These are phyloP conservation scores for Zoysia japonica DNA, from an alignment of 176 grass and related monocot species.

Conservation along the genomic window DNA sequence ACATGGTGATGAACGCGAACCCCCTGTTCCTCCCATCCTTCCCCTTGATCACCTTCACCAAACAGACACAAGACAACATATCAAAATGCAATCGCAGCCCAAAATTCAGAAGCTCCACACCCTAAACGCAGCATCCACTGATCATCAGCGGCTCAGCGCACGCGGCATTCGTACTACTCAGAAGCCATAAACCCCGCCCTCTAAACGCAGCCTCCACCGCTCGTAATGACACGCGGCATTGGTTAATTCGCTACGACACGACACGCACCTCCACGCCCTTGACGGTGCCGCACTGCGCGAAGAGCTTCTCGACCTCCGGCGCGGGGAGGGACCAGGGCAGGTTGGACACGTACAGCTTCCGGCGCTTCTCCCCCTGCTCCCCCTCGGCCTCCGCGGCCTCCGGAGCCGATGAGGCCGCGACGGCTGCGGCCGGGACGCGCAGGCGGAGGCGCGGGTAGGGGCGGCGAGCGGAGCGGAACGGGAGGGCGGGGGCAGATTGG, in stretches of 20 bases:
- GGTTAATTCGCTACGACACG: background rate
- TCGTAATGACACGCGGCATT: background rate
- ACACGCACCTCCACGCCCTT: conserved; percentile 61
- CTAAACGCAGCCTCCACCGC: background rate
- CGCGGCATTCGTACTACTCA: background rate
- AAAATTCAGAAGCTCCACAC: background rate
- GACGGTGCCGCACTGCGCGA: conserved; percentile 57
- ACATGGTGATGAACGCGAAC: conserved; percentile 63
- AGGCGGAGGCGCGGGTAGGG: conserved; percentile 17
- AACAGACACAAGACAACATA: background rate
- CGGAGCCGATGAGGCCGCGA: conserved; percentile 4
- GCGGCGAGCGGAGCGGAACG: conserved; percentile 19
- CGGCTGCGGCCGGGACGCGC: background rate
- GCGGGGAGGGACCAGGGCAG: conserved; percentile 53
- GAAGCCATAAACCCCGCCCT: background rate
- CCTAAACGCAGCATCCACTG: background rate
- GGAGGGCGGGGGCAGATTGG: conserved; percentile 14
- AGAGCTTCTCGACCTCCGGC: conserved; percentile 58
- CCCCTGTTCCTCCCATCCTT: conserved; percentile 66
- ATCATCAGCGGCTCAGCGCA: background rate
- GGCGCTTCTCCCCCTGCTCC: conserved; percentile 34
- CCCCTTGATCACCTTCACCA: conserved; percentile 58
- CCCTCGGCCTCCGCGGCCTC: conserved; percentile 9
- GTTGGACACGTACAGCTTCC: conserved; percentile 65
- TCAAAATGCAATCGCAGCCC: background rate